Evolutionary conservation across 345 rosid genomes (phyloP), one percentile per base, ranked within the genome.

Genomic region (Citrus inodora): DNA sequence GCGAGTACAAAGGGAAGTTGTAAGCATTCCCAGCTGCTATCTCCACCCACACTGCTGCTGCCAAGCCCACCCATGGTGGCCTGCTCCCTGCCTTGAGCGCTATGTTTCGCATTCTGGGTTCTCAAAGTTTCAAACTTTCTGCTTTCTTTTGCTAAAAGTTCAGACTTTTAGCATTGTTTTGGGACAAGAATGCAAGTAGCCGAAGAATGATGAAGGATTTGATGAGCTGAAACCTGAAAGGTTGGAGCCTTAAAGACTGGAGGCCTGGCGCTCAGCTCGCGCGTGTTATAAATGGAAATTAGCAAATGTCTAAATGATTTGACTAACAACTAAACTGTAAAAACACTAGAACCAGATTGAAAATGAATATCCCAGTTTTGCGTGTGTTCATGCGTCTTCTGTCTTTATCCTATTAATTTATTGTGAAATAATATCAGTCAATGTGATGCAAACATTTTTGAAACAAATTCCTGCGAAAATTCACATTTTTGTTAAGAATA

Each of bases 41-140:
- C 81, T 91, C 85, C 37, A 97, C 92, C 98, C 99, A 94, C 0
- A 91, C 88, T 9, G 99, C 99, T 0, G 99, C 98, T 1, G 95
- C 97, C 28, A 94, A 86, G 0, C 98, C 98, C 64, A 94, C 93
- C 99, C 99, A 96, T 3, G 99, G 99, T 13, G 99, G 98, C 77
- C 97, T 86, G 78, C 92, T 96, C 55, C 98, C 98, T 3, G 86
- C 85, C 83, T 94, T 96, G 5, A 91, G 86, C 53, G 79, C 89
- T 27, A 76, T 10, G 0, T 70, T 48, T 53, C 24, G 32, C 74
- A 70, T 48, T 51, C 73, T 27, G 68, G 40, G 42, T 32, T 1
- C 58, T 65, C 22, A 32, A 65, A 65, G 68, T 65, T 65, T 35
- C 11, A 65, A 35, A 32, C 42, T 64, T 17, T 6, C 9, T 9